Conservation (phyloP, 2,329 filamentous ascomycete genomes). For the Septoria linicola region DNA sequence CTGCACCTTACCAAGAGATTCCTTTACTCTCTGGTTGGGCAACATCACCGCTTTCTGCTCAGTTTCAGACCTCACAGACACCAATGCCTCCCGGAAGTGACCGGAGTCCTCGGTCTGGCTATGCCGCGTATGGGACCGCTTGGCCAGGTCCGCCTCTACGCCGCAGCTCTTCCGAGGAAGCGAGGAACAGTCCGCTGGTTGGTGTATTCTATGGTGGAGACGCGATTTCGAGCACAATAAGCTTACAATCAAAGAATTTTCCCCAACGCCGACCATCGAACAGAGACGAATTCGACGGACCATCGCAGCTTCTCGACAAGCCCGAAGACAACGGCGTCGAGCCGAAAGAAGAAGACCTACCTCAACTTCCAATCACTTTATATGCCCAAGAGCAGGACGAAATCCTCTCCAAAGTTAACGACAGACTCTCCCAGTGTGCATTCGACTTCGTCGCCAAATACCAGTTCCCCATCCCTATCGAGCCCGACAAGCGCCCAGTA, state of each 20-base stretch:
- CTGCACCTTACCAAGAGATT: conserved; percentile 29
- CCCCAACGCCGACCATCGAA: conserved; percentile 70
- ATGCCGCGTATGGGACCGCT: conserved; percentile 28
- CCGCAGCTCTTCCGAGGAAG: conserved; percentile 35
- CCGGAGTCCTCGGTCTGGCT: conserved; percentile 28
- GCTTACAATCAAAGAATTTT: conserved; percentile 30
- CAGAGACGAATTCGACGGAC: conserved; percentile 85
- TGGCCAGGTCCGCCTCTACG: conserved; percentile 31
- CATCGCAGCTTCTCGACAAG: conserved; percentile 75
- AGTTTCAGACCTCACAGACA: conserved; percentile 28
- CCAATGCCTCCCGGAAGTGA: conserved; percentile 30
- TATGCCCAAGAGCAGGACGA: conserved; percentile 81
- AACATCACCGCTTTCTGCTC: conserved; percentile 29
- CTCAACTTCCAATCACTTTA: conserved; percentile 77
- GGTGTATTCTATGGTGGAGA: conserved; percentile 30
- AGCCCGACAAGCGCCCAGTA: conserved; percentile 76
- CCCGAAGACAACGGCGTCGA: conserved; percentile 70
- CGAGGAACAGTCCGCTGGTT: conserved; percentile 25
- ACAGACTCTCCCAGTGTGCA: conserved; percentile 78
- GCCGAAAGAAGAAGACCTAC: conserved; percentile 75
- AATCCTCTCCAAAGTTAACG: conserved; percentile 77
- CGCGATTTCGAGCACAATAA: conserved; percentile 25
- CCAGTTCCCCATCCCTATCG: conserved; percentile 82
- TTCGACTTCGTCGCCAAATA: conserved; percentile 91
- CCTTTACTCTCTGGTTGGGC: conserved; percentile 31